Conservation (phyloP, 202 grass and related monocot species). For the Setaria italica region DNA sequence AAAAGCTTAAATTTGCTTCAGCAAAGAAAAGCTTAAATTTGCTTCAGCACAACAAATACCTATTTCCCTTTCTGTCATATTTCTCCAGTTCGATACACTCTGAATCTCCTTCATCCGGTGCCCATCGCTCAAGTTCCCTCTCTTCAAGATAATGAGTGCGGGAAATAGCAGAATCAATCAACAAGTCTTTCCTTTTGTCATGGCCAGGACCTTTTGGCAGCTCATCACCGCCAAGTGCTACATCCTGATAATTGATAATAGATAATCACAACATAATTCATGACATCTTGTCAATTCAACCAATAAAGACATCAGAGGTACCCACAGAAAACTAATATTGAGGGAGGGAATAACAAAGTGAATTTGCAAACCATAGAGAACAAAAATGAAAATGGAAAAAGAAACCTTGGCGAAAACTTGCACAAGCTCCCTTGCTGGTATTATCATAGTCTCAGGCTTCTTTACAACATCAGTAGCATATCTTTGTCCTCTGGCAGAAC, state of each 20-base stretch:
- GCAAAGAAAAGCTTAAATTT: conserved; percentile 9
- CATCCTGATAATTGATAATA: conserved; percentile 67
- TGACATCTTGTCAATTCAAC: conserved; percentile 10
- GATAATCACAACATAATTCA: conserved; percentile 23
- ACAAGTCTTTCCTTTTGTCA: conserved; percentile 90
- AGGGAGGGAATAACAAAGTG: background rate
- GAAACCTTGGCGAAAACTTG: conserved; percentile 93
- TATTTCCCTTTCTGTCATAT: conserved; percentile 71
- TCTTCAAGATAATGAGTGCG: conserved; percentile 79
- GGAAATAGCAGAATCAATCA: conserved; percentile 98
- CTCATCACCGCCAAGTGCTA: conserved; percentile 75
- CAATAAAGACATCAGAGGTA: conserved; percentile 23
- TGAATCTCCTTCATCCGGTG: conserved; percentile 86
- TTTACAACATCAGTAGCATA: conserved; percentile 56
- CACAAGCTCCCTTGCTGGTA: conserved; percentile 81
- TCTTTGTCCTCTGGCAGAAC: conserved; percentile 61
- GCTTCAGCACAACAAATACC: conserved; percentile 51
- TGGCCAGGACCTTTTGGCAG: conserved; percentile 62
- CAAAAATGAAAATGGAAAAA: conserved; percentile 6
- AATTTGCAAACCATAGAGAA: background rate
- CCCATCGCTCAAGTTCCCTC: conserved; percentile 91
- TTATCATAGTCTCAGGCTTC: conserved; percentile 88
- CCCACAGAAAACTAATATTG: conserved; percentile 23
- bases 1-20: conserved; percentile 16
- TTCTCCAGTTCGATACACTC: conserved; percentile 94